phyloP scores from a whole-genome alignment of 2,329 filamentous ascomycete genomes.

The Alternaria burnsii region DNA sequence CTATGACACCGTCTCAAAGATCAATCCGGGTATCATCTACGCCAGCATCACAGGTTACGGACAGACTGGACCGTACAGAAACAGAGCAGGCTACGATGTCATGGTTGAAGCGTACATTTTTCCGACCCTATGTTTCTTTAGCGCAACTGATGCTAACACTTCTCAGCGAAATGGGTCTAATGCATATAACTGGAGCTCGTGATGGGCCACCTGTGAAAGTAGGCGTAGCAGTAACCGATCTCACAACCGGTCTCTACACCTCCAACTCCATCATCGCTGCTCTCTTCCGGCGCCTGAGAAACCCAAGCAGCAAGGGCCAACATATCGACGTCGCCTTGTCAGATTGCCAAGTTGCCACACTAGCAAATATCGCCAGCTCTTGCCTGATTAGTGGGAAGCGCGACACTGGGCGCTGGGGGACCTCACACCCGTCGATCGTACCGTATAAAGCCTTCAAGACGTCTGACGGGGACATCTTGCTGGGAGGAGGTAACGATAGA shows the following conservation, averaged over 20 bases:
- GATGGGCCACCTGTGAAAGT: slow-evolving; percentile 96
- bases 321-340: slow-evolving; percentile 91
- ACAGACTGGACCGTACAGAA: slow-evolving; percentile 89
- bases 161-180: slow-evolving; percentile 82
- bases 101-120: slow-evolving; percentile 87
- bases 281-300: slow-evolving; percentile 73
- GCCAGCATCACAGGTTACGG: slow-evolving; percentile 97
- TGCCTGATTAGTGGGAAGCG: slow-evolving; percentile 86
- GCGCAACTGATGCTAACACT: slow-evolving; percentile 20
- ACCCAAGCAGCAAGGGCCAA: slow-evolving; percentile 78
- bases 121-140: not conserved
- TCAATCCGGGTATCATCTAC: slow-evolving; percentile 90
- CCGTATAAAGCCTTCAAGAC: slow-evolving; percentile 86
- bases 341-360: slow-evolving; percentile 92
- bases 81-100: slow-evolving; percentile 93
- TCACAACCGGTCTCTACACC: slow-evolving; percentile 94
- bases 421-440: slow-evolving; percentile 97
- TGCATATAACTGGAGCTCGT: slow-evolving; percentile 94
- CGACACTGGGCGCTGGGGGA: slow-evolving; percentile 92
- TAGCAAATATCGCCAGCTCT: slow-evolving; percentile 95
- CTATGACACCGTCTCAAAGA: slow-evolving; percentile 78
- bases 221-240: slow-evolving; percentile 93
- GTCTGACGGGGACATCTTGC: slow-evolving; percentile 67
- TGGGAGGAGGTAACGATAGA: slow-evolving; percentile 71
- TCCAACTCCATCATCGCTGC: slow-evolving; percentile 96